Base-by-base conservation (phyloP, 768 basidiomycete species). In the Suillus sp. region DNA sequence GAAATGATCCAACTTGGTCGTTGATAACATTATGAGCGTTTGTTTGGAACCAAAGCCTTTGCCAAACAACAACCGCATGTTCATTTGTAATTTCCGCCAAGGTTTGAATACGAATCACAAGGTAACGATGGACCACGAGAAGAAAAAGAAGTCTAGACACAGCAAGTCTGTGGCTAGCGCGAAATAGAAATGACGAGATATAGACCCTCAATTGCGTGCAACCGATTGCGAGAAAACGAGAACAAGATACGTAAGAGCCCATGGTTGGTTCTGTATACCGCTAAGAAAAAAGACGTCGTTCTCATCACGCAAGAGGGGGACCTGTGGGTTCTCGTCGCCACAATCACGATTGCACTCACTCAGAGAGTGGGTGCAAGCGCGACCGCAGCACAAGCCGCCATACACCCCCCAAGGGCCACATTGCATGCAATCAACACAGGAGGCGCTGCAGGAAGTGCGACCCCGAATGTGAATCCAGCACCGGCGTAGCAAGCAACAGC, bases 381-480 rank as follows among this genome's bases (percentile, higher is more conserved):
- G 0, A 42, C 45, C 11, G n/a, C 16, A 0, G 69, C 73, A 13
- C 73, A 74, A 2, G 71, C 59, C 0, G 56, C 67, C 73, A 70
- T 74, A 45, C 73, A 74, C 0, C 61, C 54, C 2, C 73, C 74
- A 0, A 72, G 40, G 20, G 1, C 71, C 6, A 35, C 59, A 2
- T 72, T 74, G 11, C 74, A 74, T 3, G 18, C 71, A 3, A 68
- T 1, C 59, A 74, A 66, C 40, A 65, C 69, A 1, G 72, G 65
- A 11, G 72, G 70, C 0, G 9, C 72, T 0, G 1, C 69, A 9
- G 66, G 60, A n/a, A 69, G 27, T 60, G 71, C 67, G 4, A 67
- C 67, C 0, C 73, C 74, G 7, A 74, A 72, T 0, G 55, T 59
- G 40, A 68, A 70, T 0, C 74, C 73, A 0, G 74, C 74, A 0